Evolutionary conservation across 768 basidiomycete genomes (phyloP).

Genomic region (Tulasnella sp.): DNA sequence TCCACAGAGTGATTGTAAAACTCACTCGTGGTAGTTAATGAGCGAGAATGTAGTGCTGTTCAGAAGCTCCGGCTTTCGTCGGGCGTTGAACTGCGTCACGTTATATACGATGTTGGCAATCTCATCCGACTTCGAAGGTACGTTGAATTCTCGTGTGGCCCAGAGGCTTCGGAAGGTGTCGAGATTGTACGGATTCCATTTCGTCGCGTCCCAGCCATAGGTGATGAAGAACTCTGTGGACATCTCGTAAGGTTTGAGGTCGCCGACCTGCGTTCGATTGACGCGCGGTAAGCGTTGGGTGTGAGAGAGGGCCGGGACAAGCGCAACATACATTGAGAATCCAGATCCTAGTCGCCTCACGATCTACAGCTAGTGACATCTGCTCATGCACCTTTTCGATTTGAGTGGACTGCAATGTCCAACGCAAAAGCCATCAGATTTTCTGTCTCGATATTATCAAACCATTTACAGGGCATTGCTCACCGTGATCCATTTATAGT

Average conservation of each 20-base stretch:
- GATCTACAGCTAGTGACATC: conserved; percentile 52
- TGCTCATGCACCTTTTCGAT: conserved; percentile 42
- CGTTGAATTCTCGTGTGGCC: conserved; percentile 55
- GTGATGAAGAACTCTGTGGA: conserved; percentile 58
- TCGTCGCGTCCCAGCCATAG: conserved; percentile 47
- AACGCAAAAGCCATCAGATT: no score
- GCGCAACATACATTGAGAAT: conserved; percentile 41
- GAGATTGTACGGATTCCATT: conserved; percentile 45
- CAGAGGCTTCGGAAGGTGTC: conserved; percentile 42
- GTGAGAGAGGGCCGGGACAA: background rate
- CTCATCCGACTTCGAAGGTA: conserved; percentile 32
- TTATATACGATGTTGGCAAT: conserved; percentile 46
- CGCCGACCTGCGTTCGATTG: conserved; percentile 34
- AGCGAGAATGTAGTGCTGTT: conserved; percentile 52
- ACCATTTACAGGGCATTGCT: conserved; percentile 19
- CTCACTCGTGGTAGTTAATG: conserved; percentile 58
- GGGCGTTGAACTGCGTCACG: conserved; percentile 44
- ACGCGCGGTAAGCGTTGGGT: background rate
- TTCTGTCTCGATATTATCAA: background rate
- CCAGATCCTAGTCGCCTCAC: conserved; percentile 50
- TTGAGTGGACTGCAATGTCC: conserved; percentile 19
- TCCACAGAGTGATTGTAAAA: no score
- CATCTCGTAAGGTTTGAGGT: conserved; percentile 63
- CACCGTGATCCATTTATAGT: conserved; percentile 64
- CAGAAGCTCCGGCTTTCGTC: conserved; percentile 55